These are phyloP conservation scores for Globisporangium paddicum DNA, from an alignment of 352 stramenopile species.

Conservation along the genomic window DNA sequence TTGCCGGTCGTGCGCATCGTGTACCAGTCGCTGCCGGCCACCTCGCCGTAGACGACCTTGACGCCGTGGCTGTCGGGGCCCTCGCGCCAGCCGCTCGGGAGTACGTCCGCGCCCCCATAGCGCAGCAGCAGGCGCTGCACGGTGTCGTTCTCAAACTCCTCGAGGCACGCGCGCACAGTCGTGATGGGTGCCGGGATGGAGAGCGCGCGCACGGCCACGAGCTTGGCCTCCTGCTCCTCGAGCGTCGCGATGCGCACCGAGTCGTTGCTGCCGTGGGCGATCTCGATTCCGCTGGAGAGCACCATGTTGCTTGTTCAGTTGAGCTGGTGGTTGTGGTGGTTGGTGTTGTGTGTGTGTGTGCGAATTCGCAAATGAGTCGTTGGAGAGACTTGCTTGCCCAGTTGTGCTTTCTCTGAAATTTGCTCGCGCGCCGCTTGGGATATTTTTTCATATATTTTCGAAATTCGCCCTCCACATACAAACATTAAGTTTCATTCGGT, in stretches of 20 bases:
- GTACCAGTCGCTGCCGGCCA: conserved; percentile 59
- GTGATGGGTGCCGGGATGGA: conserved; percentile 46
- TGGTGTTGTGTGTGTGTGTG: conserved; percentile 3
- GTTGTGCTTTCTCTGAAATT: too few species aligned
- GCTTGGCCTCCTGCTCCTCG: conserved; percentile 29
- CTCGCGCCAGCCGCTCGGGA: conserved; percentile 58
- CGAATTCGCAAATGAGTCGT: conserved; percentile 12
- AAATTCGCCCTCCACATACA: too few species aligned
- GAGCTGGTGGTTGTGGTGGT: conserved; percentile 7
- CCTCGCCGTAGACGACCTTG: conserved; percentile 65
- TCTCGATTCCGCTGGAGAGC: conserved; percentile 44
- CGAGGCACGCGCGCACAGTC: conserved; percentile 39
- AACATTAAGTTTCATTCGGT: too few species aligned
- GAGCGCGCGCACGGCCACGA: conserved; percentile 28
- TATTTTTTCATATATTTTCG: too few species aligned
- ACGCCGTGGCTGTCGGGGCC: conserved; percentile 65
- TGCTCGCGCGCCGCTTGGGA: too few species aligned
- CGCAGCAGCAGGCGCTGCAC: conserved; percentile 50
- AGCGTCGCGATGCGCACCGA: conserved; percentile 32
- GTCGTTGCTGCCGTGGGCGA: conserved; percentile 31
- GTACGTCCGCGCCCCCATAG: conserved; percentile 51
- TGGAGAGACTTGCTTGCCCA: not conserved
- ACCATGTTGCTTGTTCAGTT: conserved; percentile 24
- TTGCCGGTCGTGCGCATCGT: conserved; percentile 67
- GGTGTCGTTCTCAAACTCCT: conserved; percentile 52